Conservation (phyloP, 2,329 filamentous ascomycete genomes). For the Colletotrichum euphorbiae region DNA sequence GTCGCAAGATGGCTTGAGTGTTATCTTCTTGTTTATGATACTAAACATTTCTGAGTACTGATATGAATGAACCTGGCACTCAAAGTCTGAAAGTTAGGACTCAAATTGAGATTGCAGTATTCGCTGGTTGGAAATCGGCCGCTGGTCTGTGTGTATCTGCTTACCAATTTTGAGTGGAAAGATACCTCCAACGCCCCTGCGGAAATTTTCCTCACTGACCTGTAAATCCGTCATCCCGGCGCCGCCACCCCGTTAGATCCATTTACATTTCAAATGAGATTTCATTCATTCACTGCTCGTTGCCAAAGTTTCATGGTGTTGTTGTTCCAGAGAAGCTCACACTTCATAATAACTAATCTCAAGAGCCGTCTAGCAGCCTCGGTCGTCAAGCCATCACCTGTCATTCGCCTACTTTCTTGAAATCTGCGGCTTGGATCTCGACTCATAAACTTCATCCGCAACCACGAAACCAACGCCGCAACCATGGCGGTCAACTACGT, state of each 20-base stretch:
- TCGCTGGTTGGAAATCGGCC: not conserved
- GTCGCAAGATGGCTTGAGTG: too few species aligned
- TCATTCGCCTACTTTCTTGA: not conserved
- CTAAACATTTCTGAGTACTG: not conserved
- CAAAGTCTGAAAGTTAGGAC: too few species aligned
- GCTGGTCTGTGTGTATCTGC: constrained; percentile 38
- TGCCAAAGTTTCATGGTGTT: not conserved
- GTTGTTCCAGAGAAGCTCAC: not conserved
- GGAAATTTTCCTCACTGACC: constrained; percentile 37
- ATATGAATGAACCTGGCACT: not conserved
- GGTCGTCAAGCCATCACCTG: not conserved
- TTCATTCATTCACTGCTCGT: not conserved
- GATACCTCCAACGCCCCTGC: constrained; percentile 26
- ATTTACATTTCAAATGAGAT: constrained; percentile 25
- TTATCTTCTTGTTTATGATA: too few species aligned
- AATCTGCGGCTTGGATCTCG: too few species aligned
- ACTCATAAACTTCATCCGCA: not conserved
- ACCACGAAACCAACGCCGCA: not conserved
- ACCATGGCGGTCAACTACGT: constrained; percentile 38
- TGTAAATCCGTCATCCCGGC: constrained; percentile 9
- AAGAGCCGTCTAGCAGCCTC: not conserved
- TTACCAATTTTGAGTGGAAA: constrained; percentile 36
- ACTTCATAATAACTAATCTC: not conserved
- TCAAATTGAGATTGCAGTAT: too few species aligned
- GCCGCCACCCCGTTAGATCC: constrained; percentile 21